Evolutionary conservation across 208 protist genomes (phyloP), one percentile per base, ranked within the genome.

Genomic region (Eutreptiella sp.): DNA sequence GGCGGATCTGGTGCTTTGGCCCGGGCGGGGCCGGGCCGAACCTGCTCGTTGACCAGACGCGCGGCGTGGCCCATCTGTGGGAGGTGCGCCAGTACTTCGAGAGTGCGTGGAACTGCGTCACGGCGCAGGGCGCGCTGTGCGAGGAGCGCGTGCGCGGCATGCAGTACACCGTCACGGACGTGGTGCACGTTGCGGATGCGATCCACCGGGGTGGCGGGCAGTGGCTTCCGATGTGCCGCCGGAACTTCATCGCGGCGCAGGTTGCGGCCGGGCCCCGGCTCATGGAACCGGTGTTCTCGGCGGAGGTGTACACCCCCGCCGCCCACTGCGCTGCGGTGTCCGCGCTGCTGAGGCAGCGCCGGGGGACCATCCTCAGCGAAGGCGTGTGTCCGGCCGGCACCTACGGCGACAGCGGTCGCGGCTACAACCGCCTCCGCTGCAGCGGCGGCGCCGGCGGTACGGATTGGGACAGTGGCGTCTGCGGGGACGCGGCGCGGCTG

Each of bases 261-360:
- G 46, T 87, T 11, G 38, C n/a, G 1, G 65, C 72, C 47, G 3
- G 24, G 4, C 77, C 81, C 3, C 35, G 4, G 1, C 38, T 87
- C 7, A 9, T 80, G 1, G 79, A 87, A 50, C 81, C 81, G 0
- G 33, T 81, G 1, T 87, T 68, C 66, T 39, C 77, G 27, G 53
- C 48, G 0, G 78, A 85, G 19, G 84, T 87, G 41, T 24, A 29
- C 36, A 19, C 24, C 11, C 54, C 68, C 0, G 21, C n/a, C n/a
- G n/a, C n/a, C n/a, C n/a, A n/a, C n/a, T n/a, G n/a, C n/a, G n/a
- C n/a, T n/a, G n/a, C n/a, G n/a, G n/a, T n/a, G n/a, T n/a, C n/a
- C n/a, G n/a, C n/a, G n/a, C n/a, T n/a, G n/a, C n/a, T n/a, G n/a
- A n/a, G n/a, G n/a, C n/a, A n/a, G n/a, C n/a, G n/a, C n/a, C n/a